Conservation (phyloP, 73 alveolate species). For the Paramecium primaurelia region DNA sequence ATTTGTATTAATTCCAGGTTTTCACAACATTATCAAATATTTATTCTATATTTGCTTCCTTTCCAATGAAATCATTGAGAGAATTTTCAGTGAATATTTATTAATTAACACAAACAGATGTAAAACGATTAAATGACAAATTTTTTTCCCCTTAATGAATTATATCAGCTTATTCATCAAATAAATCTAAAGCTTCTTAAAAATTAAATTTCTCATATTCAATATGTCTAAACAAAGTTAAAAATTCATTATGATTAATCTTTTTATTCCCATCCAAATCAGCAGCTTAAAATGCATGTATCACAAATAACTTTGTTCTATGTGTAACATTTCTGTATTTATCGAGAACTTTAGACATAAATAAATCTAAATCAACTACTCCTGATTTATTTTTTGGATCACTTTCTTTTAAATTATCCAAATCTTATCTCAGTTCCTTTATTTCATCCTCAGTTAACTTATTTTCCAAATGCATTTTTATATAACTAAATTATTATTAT, state of each 20-base stretch:
- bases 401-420: conserved; percentile 54
- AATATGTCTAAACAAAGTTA: conserved; percentile 55
- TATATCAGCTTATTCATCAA: conserved; percentile 61
- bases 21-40: background rate
- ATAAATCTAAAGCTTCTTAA: conserved; percentile 40
- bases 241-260: conserved; percentile 54
- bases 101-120: conserved; percentile 53
- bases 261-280: conserved; percentile 61
- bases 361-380: conserved; percentile 51
- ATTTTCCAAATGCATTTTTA: conserved; percentile 49
- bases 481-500: background rate
- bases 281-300: conserved; percentile 60
- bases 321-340: conserved; percentile 53
- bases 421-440: conserved; percentile 20
- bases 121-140: conserved; percentile 51
- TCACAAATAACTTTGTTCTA: conserved; percentile 50
- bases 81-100: conserved; percentile 21
- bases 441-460: conserved; percentile 47
- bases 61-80: conserved; percentile 23
- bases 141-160: conserved; percentile 41
- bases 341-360: conserved; percentile 48
- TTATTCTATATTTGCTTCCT: background rate
- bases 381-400: conserved; percentile 46
- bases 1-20: conserved; percentile 30
- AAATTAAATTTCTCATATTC: conserved; percentile 35